Conservation (phyloP, 352 stramenopile species). For the Globisporangium spinosum region DNA sequence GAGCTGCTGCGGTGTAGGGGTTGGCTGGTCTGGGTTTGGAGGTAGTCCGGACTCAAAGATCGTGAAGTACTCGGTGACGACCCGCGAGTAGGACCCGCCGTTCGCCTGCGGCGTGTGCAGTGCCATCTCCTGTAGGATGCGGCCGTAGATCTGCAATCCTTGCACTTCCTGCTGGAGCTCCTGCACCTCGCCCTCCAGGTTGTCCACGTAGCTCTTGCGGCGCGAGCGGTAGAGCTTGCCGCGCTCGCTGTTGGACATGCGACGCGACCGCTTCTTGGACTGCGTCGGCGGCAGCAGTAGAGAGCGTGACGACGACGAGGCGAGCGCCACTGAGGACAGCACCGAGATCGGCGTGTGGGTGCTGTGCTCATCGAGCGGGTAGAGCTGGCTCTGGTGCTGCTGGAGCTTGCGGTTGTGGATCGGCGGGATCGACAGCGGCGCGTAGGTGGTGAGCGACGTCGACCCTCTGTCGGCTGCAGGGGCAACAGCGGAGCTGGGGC, state of each 20-base stretch:
- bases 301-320: not conserved
- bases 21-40: not conserved
- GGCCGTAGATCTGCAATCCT: constrained; percentile 21
- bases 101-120: constrained; percentile 7
- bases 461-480: not conserved
- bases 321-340: constrained; percentile 6
- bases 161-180: constrained; percentile 24
- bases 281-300: not conserved
- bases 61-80: constrained; percentile 17
- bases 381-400: not conserved
- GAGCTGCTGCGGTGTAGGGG: not conserved
- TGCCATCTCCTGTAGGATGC: constrained; percentile 20
- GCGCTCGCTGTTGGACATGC: constrained; percentile 36
- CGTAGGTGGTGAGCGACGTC: not conserved
- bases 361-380: not conserved
- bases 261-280: constrained; percentile 11
- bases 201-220: constrained; percentile 32
- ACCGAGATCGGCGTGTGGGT: constrained; percentile 9
- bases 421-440: not conserved
- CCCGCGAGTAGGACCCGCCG: constrained; percentile 12
- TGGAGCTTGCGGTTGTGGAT: not conserved
- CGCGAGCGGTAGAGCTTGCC: constrained; percentile 32
- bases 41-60: constrained; percentile 10
- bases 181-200: constrained; percentile 23
- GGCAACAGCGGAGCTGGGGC: not conserved